Evolutionary conservation across 2,329 filamentous ascomycete species (phyloP), one percentile per base, ranked within the genome.

Genomic region (Coleophoma eucalyptorum): DNA sequence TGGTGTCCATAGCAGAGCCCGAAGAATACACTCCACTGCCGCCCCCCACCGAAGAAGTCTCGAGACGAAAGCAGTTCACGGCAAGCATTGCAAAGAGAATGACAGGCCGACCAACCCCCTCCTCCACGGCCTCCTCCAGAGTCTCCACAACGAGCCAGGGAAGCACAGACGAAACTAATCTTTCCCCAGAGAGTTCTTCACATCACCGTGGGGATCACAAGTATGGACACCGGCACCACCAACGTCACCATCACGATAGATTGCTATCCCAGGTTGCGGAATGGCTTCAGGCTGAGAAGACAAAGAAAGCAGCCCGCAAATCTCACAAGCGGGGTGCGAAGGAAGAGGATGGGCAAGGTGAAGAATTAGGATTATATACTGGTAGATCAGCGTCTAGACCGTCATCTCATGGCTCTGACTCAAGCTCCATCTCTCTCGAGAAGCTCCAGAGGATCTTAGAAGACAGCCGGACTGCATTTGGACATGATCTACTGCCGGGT

Each of bases 271-370:
- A 95, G 64, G 84, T 97, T 13, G 78, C 81, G 21, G 83, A 89
- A 57, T 97, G 93, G 93, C 72, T 97, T 37, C 83, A 92, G 59
- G 81, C 86, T 46, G 91, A 97, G 69, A 87, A 86, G 63, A 71
- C 76, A 32, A 89, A 87, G 67, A 83, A 83, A 59, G 77, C 79
- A 37, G 69, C 75, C 10, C 76, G 77, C 46, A 82, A 77, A 63
- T 68, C 73, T 63, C 75, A 69, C 67, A 61, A 73, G 67, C 60
- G 61, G 45, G 51, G 62, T 42, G 55, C 49, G 31, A 35, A 60
- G 4, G 59, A 58, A 15, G 33, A 44, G 18, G 50, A 42, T 35
- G 32, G 49, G 13, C 46, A 58, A n/a, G 48, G 44, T 12, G 41
- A 40, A 18, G 57, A 50, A 43, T 55, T 50, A 21, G 48, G 52